Evolutionary conservation across 1,284 basidiomycete species (phyloP), one percentile per base, ranked within the genome.

Genomic region (Cutaneotrichosporon cavernicola): DNA sequence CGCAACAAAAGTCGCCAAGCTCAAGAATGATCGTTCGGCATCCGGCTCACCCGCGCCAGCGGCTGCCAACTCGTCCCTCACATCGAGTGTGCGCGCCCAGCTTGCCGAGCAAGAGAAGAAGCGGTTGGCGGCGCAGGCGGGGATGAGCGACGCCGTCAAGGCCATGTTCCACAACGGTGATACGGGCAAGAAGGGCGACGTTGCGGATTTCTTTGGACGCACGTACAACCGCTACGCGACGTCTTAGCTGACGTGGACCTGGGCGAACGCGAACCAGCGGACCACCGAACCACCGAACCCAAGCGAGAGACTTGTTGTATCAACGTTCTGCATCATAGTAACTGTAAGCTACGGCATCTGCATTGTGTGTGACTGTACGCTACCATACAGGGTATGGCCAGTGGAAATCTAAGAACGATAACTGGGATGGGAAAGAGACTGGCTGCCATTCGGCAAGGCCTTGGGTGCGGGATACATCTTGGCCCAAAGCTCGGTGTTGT

Each of bases 131-230:
- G 74, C 75, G 0, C 74, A 77, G 65, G 76, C 72, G n/a, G 76
- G 75, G 13, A 80, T 81, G 79, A 80, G 76, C 53, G 79, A 78
- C 46, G 80, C 80, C 18, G 80, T 82, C 31, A 76, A 76, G 70
- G 69, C 76, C 5, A 77, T 82, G 73, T 82, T 79, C 71, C 62
- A 73, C 22, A 78, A 78, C 58, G 34, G 38, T 3, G 72, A 71
- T 2, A 70, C 62, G 9, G 50, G 50, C 14, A 38, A 52, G 58
- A 71, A 73, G 53, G 71, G 65, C 26, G 66, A 69, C 26, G 70
- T 70, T n/a, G 72, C 73, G 6, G 78, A 80, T 47, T 81, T 80
- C 64, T 81, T 80, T 59, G 79, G 78, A n/a, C 72, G 81, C 56
- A 81, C 79, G 31, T 82, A 78, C 58, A 80, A 72, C 6, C 72